Percentiles rank a stretch among this genome's conserved stretches.
phyloP scores from a whole-genome alignment of 208 protist genomes.

The Acanthamoeba castellanii region DNA sequence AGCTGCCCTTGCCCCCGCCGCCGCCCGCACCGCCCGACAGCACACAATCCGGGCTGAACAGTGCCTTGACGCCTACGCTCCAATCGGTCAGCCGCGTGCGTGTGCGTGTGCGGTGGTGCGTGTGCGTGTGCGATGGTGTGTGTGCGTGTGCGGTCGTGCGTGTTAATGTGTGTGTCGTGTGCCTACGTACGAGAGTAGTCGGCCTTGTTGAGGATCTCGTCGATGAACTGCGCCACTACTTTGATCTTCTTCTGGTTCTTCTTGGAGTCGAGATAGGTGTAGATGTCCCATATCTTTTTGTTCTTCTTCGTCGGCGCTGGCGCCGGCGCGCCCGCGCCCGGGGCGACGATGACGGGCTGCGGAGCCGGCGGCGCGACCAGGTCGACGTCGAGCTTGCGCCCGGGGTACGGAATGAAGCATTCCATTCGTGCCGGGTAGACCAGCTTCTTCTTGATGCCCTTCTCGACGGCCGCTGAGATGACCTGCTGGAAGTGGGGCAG shows the following conservation, averaged over 20 bases:
- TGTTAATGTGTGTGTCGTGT: not conserved
- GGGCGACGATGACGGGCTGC: not conserved
- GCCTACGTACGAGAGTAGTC: not conserved
- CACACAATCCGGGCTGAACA: not conserved
- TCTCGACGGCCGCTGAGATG: not conserved
- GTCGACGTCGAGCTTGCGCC: constrained; percentile 50
- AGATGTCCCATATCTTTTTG: constrained; percentile 19
- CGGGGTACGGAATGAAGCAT: constrained; percentile 39
- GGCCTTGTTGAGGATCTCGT: constrained; percentile 47
- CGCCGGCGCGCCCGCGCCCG: not conserved
- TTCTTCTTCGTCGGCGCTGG: not conserved
- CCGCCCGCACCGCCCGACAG: not conserved
- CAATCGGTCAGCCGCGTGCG: not conserved
- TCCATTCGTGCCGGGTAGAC: constrained; percentile 42
- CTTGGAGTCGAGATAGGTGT: constrained; percentile 33
- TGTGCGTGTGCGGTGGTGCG: not conserved
- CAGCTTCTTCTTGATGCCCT: constrained; percentile 26
- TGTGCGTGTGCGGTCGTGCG: not conserved
- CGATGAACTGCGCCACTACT: constrained; percentile 5
- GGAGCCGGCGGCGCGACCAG: not conserved
- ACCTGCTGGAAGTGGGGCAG: not conserved
- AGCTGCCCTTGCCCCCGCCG: not conserved
- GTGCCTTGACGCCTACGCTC: not conserved
- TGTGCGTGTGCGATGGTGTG: not conserved
- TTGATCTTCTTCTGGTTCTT: constrained; percentile 57